Percentiles rank a stretch among this genome's conserved stretches.
Evolutionary conservation across 192 early-diverging fungal genomes (phyloP).

Genomic region (Gonapodya prolifera): DNA sequence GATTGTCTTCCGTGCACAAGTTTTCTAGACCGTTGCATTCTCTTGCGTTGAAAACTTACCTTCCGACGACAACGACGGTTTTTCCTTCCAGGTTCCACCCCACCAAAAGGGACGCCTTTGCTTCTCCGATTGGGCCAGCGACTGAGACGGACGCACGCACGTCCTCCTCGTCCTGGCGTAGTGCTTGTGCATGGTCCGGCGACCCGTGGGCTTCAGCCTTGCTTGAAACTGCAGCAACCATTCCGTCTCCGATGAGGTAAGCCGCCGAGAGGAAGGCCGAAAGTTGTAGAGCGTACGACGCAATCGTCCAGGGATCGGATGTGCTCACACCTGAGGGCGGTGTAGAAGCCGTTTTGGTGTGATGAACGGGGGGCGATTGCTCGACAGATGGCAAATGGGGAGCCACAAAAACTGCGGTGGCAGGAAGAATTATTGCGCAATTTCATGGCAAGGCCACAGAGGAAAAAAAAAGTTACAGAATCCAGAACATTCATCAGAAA

Average conservation of each 20-base stretch:
- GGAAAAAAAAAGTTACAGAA: too few species aligned
- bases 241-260: background rate
- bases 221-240: background rate
- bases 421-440: too few species aligned
- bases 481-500: too few species aligned
- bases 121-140: slow-evolving; percentile 10
- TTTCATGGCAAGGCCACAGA: background rate
- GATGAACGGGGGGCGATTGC: too few species aligned
- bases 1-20: background rate
- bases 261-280: background rate
- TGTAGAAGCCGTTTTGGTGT: too few species aligned
- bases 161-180: background rate
- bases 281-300: background rate
- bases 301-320: too few species aligned
- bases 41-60: background rate
- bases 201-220: background rate
- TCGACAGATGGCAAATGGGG: too few species aligned
- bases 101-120: slow-evolving; percentile 64
- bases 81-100: slow-evolving; percentile 63
- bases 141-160: background rate
- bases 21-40: background rate
- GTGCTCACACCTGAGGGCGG: too few species aligned
- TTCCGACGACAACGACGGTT: slow-evolving; percentile 77
- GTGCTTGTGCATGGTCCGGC: background rate
- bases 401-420: too few species aligned